A percentile compares a stretch with the other conserved stretches of the same genome.
Evolutionary conservation across 1,139 yeast genomes (phyloP).

Genomic region (Blastobotrys apis): DNA sequence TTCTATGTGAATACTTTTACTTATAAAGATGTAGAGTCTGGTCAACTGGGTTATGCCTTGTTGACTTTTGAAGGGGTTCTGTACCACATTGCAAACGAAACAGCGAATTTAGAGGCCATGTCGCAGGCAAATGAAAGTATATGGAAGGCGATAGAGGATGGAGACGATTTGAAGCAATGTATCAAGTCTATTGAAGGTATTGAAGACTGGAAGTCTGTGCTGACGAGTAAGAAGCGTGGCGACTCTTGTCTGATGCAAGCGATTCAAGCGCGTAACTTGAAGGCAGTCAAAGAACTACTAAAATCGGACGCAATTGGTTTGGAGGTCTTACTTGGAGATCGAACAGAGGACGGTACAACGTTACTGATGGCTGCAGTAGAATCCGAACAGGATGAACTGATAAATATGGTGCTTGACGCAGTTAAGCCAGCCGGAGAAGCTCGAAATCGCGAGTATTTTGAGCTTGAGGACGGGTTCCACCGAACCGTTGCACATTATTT

Average conservation of each 20-base stretch:
- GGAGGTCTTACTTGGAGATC: constrained; percentile 66
- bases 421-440: constrained; percentile 45
- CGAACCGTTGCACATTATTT: constrained; percentile 73
- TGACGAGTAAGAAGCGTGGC: constrained; percentile 58
- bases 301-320: constrained; percentile 50
- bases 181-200: constrained; percentile 20
- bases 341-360: constrained; percentile 49
- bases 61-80: constrained; percentile 84
- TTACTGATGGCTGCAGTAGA: constrained; percentile 59
- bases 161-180: constrained; percentile 8
- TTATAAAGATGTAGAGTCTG: constrained; percentile 45
- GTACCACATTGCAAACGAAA: constrained; percentile 50
- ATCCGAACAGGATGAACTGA: constrained; percentile 48
- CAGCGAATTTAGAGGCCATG: constrained; percentile 40
- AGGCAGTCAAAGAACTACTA: constrained; percentile 46
- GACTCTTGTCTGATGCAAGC: constrained; percentile 51
- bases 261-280: constrained; percentile 22
- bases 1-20: constrained; percentile 62
- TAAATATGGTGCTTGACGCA: constrained; percentile 46
- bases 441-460: constrained; percentile 45
- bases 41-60: constrained; percentile 56
- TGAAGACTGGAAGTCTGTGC: constrained; percentile 40
- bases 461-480: constrained; percentile 45
- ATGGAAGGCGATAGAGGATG: constrained; percentile 46
- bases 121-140: constrained; percentile 51